Base-by-base conservation (phyloP, 768 basidiomycete species). In the Boletus rubescentipes region DNA sequence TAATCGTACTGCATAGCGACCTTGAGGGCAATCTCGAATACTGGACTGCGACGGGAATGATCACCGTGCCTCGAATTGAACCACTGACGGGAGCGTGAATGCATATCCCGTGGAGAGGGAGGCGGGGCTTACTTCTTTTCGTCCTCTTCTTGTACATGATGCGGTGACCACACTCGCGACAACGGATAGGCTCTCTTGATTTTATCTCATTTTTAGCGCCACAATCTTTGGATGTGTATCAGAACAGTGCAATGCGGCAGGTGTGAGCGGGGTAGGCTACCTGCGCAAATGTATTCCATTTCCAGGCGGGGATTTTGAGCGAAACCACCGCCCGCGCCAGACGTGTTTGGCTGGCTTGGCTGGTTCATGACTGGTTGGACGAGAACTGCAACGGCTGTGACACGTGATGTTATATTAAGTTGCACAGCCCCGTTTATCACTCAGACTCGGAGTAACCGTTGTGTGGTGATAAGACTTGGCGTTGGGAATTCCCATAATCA, bases 91-190 rank as follows among this genome's bases (percentile, higher is more conserved):
- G 26, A 42, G 9, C 18, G 5, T 61, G 51, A 58, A 44, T 37
- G 39, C 26, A 21, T 32, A 47, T 11, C 14, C 32, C 6, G 29
- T 2, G 38, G 15, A 20, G n/a, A 18, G 16, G 15, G 23, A 18
- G 9, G 3, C 14, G 6, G 48, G 18, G 76, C 93, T 68, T 63
- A 98, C 96, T 95, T 79, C 93, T 79, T 67, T 82, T 91, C 21
- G 94, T 96, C 64, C 96, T 78, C 72, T 95, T 97, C 75, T 98
- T 98, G 75, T 97, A 98, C 92, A 98, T 94, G 69, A 98, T 96
- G 48, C 96, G 85, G 72, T 98, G 96, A 4, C 96, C 96, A 66
- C 96, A 98, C 67, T 98, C 93, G 61, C 90, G 81, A 74, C 96
- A 98, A 52, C 96, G 87, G 59, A 98, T 95, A 39, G 93, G 92